These are phyloP conservation scores for Eucalyptus camaldulensis DNA, from an alignment of 345 rosid genomes.

Conservation along the genomic window DNA sequence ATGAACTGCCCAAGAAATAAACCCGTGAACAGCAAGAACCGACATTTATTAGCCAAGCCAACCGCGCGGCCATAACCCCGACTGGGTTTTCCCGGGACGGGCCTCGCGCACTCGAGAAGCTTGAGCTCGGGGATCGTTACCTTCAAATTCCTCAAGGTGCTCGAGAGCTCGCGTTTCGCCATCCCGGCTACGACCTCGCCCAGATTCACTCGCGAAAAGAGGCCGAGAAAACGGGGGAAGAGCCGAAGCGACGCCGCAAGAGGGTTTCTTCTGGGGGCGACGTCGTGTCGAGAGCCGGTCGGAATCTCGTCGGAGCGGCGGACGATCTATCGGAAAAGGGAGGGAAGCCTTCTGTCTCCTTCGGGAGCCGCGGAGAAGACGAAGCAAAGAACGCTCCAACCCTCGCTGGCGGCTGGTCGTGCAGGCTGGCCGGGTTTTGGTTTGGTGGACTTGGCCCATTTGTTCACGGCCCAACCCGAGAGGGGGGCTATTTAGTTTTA, in stretches of 20 bases:
- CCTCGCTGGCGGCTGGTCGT: neutral
- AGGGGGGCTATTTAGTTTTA: neutral
- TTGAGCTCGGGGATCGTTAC: conserved; percentile 11
- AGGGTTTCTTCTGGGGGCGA: neutral
- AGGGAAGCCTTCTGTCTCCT: neutral
- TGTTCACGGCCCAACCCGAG: neutral
- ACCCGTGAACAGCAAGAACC: neutral
- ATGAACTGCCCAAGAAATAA: conserved; percentile 38
- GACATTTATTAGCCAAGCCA: neutral
- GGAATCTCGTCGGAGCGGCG: neutral
- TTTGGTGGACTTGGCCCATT: neutral
- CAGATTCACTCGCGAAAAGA: neutral
- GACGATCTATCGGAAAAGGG: neutral
- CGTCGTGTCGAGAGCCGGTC: neutral
- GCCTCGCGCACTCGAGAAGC: neutral
- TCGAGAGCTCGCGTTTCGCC: conserved; percentile 87
- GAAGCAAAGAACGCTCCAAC: neutral
- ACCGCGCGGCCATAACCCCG: neutral
- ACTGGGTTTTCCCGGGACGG: neutral
- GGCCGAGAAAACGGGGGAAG: neutral
- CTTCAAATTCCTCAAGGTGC: conserved; percentile 79
- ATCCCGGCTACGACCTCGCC: neutral
- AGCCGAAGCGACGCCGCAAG: neutral
- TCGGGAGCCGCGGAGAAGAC: neutral
- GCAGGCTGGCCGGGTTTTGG: neutral